These are phyloP conservation scores for Septoria linicola DNA, from an alignment of 2,329 filamentous ascomycete species.

Conservation along the genomic window DNA sequence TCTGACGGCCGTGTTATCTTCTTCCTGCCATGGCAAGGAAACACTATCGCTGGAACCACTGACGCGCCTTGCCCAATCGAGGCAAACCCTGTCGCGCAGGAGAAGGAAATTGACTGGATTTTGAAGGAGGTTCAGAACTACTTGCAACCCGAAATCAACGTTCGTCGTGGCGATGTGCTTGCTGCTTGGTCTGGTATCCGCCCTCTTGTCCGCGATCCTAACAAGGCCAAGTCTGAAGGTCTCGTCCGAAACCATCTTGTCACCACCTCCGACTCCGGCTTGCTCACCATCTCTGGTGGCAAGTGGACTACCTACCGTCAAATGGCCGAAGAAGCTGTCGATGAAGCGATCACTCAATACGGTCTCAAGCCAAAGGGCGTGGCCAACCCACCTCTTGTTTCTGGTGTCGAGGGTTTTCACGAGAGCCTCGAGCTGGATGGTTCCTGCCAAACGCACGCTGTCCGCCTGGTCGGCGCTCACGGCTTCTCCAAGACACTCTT, in stretches of 20 bases:
- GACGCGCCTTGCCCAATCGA: constrained; percentile 73
- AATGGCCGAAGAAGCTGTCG: constrained; percentile 88
- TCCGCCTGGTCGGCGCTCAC: constrained; percentile 78
- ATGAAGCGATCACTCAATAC: constrained; percentile 72
- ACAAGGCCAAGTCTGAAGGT: constrained; percentile 80
- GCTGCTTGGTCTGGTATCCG: constrained; percentile 88
- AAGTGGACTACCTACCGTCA: constrained; percentile 94
- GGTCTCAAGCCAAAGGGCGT: constrained; percentile 59
- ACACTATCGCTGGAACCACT: constrained; percentile 86
- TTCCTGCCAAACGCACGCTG: constrained; percentile 77
- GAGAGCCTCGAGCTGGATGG: constrained; percentile 71
- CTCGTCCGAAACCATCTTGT: constrained; percentile 85
- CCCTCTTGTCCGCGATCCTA: constrained; percentile 81
- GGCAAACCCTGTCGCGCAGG: constrained; percentile 71
- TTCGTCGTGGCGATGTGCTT: constrained; percentile 81
- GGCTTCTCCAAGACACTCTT: constrained; percentile 88
- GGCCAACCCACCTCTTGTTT: constrained; percentile 60
- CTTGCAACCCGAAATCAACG: constrained; percentile 78
- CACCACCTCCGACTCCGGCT: constrained; percentile 72
- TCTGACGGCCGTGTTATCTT: constrained; percentile 89
- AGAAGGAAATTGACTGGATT: constrained; percentile 87
- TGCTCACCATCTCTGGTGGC: constrained; percentile 81
- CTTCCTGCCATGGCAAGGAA: constrained; percentile 91
- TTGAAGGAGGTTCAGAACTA: constrained; percentile 79
- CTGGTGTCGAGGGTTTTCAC: constrained; percentile 66